A percentile compares a stretch with the other conserved stretches of the same genome.
These are phyloP conservation scores for Cyberlindnera euphorbiiphila DNA, from an alignment of 805 yeast genomes.

Conservation along the genomic window DNA sequence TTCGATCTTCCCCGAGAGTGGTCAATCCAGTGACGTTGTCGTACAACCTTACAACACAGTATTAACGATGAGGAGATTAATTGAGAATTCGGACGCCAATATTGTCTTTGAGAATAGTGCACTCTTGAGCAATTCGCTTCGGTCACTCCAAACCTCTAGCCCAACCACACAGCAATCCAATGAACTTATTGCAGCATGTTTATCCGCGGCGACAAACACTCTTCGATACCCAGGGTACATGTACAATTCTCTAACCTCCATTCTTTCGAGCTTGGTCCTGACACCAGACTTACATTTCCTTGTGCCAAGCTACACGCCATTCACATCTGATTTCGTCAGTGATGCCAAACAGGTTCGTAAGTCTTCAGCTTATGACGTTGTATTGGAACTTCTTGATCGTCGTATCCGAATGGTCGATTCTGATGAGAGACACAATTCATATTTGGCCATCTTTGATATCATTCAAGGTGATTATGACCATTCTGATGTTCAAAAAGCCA, in stretches of 20 bases:
- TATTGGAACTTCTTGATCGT: conserved; percentile 76
- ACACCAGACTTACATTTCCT: conserved; percentile 79
- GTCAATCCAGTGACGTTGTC: conserved; percentile 89
- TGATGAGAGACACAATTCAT: conserved; percentile 42
- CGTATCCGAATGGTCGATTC: conserved; percentile 67
- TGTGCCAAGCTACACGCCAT: conserved; percentile 73
- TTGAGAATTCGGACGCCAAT: conserved; percentile 81
- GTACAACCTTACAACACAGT: conserved; percentile 95
- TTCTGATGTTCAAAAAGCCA: conserved; percentile 66
- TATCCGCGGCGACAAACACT: conserved; percentile 83
- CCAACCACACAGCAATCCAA: conserved; percentile 79
- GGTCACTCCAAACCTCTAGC: conserved; percentile 48
- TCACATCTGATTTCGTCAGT: conserved; percentile 61
- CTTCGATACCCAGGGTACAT: conserved; percentile 88
- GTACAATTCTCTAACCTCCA: conserved; percentile 80
- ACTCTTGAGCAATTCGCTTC: conserved; percentile 64
- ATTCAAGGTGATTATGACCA: conserved; percentile 63
- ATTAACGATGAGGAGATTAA: conserved; percentile 73
- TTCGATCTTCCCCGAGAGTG: conserved; percentile 77
- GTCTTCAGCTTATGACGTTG: conserved; percentile 79
- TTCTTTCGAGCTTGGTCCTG: conserved; percentile 78
- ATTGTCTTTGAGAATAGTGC: conserved; percentile 93
- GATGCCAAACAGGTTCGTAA: conserved; percentile 58
- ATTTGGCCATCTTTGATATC: conserved; percentile 68
- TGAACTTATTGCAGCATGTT: conserved; percentile 77